Conservation (phyloP, 2,329 filamentous ascomycete genomes). For the Botrytis galanthina region DNA sequence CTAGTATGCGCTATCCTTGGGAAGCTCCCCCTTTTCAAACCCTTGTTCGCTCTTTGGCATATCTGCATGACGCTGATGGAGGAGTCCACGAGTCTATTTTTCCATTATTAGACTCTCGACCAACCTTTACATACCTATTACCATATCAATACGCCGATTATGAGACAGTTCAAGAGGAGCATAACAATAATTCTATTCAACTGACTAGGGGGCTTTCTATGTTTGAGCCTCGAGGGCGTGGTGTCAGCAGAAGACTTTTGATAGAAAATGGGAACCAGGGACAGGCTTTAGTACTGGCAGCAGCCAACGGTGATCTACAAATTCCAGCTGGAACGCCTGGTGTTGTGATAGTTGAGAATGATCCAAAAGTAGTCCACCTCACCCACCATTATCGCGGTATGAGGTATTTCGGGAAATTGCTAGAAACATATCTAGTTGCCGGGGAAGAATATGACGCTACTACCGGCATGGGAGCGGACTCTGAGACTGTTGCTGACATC, state of each 20-base stretch:
- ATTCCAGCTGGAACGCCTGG: slow-evolving; percentile 67
- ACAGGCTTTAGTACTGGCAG: slow-evolving; percentile 27
- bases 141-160: slow-evolving; percentile 71
- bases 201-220: slow-evolving; percentile 64
- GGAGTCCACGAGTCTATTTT: slow-evolving; percentile 41
- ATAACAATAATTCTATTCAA: slow-evolving; percentile 76
- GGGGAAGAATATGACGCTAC: slow-evolving; percentile 47
- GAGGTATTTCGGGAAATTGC: slow-evolving; percentile 72
- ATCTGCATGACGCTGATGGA: slow-evolving; percentile 40
- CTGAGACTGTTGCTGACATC: slow-evolving; percentile 67
- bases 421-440: slow-evolving; percentile 64
- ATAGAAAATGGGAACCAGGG: slow-evolving; percentile 15
- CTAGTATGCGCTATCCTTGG: slow-evolving; percentile 78
- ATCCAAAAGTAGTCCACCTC: slow-evolving; percentile 73
- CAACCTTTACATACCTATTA: slow-evolving; percentile 75
- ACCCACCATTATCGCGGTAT: slow-evolving; percentile 74
- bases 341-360: slow-evolving; percentile 73
- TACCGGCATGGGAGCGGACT: slow-evolving; percentile 48
- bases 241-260: slow-evolving; percentile 6
- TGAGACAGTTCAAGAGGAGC: slow-evolving; percentile 77
- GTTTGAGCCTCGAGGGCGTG: slow-evolving; percentile 48
- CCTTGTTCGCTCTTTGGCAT: slow-evolving; percentile 65
- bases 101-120: slow-evolving; percentile 61
- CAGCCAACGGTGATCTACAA: slow-evolving; percentile 50
- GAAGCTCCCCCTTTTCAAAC: slow-evolving; percentile 78